A percentile compares a stretch with the other conserved stretches of the same genome.
Conservation (phyloP, 305 asterid genomes). For the Solanum hybrid region DNA sequence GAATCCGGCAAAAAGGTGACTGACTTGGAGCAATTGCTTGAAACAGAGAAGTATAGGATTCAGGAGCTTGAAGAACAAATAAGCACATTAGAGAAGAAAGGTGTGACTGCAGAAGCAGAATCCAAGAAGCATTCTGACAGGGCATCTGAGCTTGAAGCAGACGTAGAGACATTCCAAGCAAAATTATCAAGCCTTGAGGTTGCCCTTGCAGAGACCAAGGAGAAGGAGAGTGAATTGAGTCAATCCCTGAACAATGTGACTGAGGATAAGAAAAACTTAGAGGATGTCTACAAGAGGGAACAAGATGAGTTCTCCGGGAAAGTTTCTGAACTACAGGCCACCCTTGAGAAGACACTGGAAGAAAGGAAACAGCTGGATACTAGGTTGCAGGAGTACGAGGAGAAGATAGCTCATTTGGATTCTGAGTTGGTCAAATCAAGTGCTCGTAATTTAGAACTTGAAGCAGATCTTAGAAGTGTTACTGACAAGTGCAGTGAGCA, state of each 20-base stretch:
- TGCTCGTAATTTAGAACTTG: background rate
- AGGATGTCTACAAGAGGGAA: conserved; percentile 29
- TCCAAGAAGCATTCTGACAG: conserved; percentile 30
- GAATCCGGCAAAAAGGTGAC: conserved; percentile 46
- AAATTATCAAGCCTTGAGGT: conserved; percentile 61
- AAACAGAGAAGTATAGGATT: conserved; percentile 57
- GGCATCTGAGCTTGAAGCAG: conserved; percentile 57
- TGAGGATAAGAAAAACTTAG: conserved; percentile 56
- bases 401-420: background rate
- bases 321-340: background rate
- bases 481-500: background rate
- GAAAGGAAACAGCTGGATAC: background rate
- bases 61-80: conserved; percentile 84
- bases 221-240: conserved; percentile 51
- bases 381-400: background rate
- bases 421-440: background rate
- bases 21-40: conserved; percentile 69
- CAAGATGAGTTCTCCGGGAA: background rate
- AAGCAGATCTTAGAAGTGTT: background rate
- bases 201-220: conserved; percentile 47
- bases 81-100: conserved; percentile 42
- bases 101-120: conserved; percentile 41
- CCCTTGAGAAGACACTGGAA: background rate
- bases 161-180: conserved; percentile 42
- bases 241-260: conserved; percentile 29